Evolutionary conservation across 176 grass and related monocot genomes (phyloP).

Genomic region (sorghum (Sorghum bicolor)): DNA sequence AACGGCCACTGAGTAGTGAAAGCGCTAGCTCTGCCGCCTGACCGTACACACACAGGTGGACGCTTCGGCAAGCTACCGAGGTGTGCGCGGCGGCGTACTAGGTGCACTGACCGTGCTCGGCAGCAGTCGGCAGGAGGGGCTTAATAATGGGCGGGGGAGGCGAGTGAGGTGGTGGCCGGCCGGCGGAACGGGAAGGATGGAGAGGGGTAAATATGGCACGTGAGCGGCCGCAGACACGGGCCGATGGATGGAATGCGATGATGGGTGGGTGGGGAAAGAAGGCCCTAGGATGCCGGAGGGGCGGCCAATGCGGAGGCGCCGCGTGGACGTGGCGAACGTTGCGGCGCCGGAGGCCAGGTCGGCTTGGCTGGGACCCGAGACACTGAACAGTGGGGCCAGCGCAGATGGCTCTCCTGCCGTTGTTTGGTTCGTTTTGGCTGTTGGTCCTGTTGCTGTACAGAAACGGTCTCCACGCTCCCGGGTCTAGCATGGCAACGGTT

Average conservation of each 20-base stretch:
- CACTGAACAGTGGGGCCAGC: neutral
- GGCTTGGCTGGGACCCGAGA: neutral
- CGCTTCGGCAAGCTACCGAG: neutral
- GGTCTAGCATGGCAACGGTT: neutral
- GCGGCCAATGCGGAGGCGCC: conserved; percentile 6
- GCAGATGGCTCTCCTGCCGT: neutral
- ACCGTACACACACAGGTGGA: neutral
- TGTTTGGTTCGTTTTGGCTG: conserved; percentile 35
- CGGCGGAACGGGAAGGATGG: conserved; percentile 24
- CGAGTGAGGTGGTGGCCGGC: neutral
- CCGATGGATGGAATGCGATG: neutral
- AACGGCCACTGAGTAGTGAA: neutral
- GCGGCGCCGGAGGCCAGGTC: conserved; percentile 20
- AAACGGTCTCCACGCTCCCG: neutral
- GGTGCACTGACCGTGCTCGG: neutral
- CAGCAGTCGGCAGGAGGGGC: neutral
- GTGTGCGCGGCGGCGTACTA: neutral
- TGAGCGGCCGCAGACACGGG: conserved; percentile 24
- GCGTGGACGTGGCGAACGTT: conserved; percentile 43
- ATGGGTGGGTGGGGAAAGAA: conserved; percentile 26
- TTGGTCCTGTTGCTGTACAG: conserved; percentile 21
- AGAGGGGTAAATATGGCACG: conserved; percentile 44
- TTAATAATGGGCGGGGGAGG: conserved; percentile 29
- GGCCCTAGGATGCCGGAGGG: conserved; percentile 39
- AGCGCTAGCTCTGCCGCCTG: neutral